Evolutionary conservation across 2,329 filamentous ascomycete species (phyloP).

Genomic region (Periconia macrospinosa): DNA sequence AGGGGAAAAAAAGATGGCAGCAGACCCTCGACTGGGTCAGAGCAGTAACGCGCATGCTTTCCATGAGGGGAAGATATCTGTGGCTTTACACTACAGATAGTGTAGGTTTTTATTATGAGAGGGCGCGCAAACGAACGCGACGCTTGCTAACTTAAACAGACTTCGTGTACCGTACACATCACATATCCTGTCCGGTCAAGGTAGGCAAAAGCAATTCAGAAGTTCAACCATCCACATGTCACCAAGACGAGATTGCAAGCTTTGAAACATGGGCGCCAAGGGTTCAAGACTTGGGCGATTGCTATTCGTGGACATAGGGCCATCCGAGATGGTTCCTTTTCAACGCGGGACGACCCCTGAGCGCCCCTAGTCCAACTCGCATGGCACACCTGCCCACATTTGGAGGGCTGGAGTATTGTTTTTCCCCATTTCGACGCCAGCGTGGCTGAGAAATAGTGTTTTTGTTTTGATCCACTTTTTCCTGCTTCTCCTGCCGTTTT

Average conservation of each 20-base stretch:
- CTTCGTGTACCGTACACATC: no score
- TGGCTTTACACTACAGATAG: not conserved
- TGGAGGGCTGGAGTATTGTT: not conserved
- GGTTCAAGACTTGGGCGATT: no score
- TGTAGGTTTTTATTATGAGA: not conserved
- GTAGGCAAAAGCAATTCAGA: no score
- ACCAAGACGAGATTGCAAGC: not conserved
- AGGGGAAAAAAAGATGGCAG: not conserved
- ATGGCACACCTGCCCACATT: not conserved
- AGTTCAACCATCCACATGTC: no score
- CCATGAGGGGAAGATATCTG: not conserved
- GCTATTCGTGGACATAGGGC: no score
- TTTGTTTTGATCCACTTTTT: not conserved
- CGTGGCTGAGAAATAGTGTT: not conserved
- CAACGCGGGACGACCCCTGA: not conserved
- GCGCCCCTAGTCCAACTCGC: no score
- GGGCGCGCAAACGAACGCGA: not conserved
- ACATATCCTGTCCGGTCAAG: no score
- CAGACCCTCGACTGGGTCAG: not conserved
- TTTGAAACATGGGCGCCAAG: not conserved
- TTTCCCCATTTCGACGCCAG: not conserved
- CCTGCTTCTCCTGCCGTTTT: not conserved
- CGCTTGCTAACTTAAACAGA: no score
- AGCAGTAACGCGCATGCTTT: not conserved
- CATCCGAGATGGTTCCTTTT: not conserved